These are phyloP conservation scores for Metarhizium brunneum DNA, from an alignment of 2,329 filamentous ascomycete species.

Conservation along the genomic window DNA sequence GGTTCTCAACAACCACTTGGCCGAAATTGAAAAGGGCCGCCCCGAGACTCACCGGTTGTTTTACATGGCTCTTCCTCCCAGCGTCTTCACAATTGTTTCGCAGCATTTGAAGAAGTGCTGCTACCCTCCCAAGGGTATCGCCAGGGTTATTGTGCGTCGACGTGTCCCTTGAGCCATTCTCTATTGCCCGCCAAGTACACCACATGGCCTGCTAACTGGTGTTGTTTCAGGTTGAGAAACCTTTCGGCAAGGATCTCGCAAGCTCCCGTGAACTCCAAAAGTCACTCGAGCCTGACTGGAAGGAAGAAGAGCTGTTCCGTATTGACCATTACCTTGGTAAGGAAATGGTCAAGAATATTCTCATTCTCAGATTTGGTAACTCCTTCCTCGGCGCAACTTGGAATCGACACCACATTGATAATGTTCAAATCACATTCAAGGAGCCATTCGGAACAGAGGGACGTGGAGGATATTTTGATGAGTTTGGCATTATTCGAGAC, in stretches of 20 bases:
- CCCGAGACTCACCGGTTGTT: constrained; percentile 87
- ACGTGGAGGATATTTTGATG: constrained; percentile 96
- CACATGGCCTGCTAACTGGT: background rate
- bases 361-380: constrained; percentile 96
- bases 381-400: constrained; percentile 97
- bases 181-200: constrained; percentile 1
- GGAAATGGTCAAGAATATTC: constrained; percentile 99
- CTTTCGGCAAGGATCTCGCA: constrained; percentile 91
- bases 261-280: constrained; percentile 93
- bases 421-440: constrained; percentile 98
- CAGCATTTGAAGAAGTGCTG: constrained; percentile 96
- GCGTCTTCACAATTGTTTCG: constrained; percentile 95
- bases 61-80: constrained; percentile 98
- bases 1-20: constrained; percentile 74
- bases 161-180: background rate
- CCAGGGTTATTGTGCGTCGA: constrained; percentile 76
- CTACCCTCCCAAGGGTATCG: constrained; percentile 85
- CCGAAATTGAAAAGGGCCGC: constrained; percentile 72
- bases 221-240: constrained; percentile 77
- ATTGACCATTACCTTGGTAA: constrained; percentile 99
- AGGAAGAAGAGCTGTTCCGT: constrained; percentile 96
- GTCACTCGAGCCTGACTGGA: constrained; percentile 95
- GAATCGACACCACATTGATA: constrained; percentile 99
- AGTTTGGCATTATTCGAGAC: constrained; percentile 98
- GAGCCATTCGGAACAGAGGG: constrained; percentile 98